Evolutionary conservation across 192 early-diverging fungal species (phyloP).

Genomic region (Neocallimastix lanati): DNA sequence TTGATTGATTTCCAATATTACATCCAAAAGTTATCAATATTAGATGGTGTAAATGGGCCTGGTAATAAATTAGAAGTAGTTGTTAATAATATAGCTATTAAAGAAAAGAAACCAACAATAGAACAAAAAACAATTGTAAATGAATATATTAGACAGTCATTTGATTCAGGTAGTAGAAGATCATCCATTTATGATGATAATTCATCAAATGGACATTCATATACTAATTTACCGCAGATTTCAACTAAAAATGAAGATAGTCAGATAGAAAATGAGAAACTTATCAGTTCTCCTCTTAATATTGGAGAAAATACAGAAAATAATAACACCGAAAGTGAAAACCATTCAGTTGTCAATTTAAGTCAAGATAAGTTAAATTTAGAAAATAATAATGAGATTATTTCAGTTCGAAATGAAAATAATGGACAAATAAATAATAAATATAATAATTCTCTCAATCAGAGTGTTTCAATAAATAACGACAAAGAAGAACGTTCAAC

Average conservation of each 20-base stretch:
- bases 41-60: conserved; percentile 53
- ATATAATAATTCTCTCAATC: too few species aligned
- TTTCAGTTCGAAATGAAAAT: too few species aligned
- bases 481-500: too few species aligned
- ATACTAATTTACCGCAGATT: background rate
- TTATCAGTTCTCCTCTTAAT: background rate
- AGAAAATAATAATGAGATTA: background rate
- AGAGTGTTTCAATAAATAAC: too few species aligned
- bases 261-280: background rate
- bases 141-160: background rate
- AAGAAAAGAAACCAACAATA: conserved; percentile 13
- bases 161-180: background rate
- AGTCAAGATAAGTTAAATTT: background rate
- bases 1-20: conserved; percentile 60
- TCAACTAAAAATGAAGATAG: background rate
- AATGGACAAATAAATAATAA: too few species aligned
- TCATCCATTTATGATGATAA: background rate
- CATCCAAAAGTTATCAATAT: conserved; percentile 34
- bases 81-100: conserved; percentile 63
- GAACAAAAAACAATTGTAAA: background rate
- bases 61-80: conserved; percentile 54
- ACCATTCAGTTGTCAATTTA: background rate
- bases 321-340: too few species aligned
- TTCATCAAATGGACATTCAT: background rate
- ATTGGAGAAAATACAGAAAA: too few species aligned